These are phyloP conservation scores for Sambucus nigra DNA, from an alignment of 129 eudicot genomes.

Conservation along the genomic window DNA sequence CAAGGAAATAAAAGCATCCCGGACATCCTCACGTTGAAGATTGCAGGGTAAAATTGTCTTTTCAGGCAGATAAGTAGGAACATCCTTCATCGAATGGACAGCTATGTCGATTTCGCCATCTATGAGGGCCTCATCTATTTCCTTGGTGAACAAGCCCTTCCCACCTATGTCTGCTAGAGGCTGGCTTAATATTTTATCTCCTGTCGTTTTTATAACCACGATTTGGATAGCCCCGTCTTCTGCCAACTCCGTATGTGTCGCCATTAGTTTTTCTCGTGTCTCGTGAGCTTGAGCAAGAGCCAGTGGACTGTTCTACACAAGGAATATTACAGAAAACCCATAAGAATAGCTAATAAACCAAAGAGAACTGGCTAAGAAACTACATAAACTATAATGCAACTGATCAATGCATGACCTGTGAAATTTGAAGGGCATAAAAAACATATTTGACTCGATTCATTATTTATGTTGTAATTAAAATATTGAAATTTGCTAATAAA, in stretches of 20 bases:
- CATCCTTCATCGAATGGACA: slow-evolving; percentile 99
- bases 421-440: background rate
- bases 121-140: slow-evolving; percentile 86
- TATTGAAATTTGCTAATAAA: too few species aligned
- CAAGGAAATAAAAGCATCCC: slow-evolving; percentile 85
- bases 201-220: slow-evolving; percentile 84
- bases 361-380: background rate
- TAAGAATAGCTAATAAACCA: background rate
- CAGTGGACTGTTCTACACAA: slow-evolving; percentile 74
- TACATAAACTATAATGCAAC: too few species aligned
- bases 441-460: background rate
- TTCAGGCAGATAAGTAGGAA: slow-evolving; percentile 86
- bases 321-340: slow-evolving; percentile 13
- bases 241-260: slow-evolving; percentile 64
- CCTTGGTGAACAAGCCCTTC: slow-evolving; percentile 92
- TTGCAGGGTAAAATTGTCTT: slow-evolving; percentile 91
- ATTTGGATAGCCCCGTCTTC: slow-evolving; percentile 91
- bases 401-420: background rate
- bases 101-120: slow-evolving; percentile 87
- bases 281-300: slow-evolving; percentile 98
- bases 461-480: too few species aligned
- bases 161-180: slow-evolving; percentile 99
- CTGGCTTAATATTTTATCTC: slow-evolving; percentile 77
- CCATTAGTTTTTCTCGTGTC: slow-evolving; percentile 71
- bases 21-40: slow-evolving; percentile 90